Evolutionary conservation across 805 yeast genomes (phyloP), one percentile per base, ranked within the genome.

Genomic region (Grigorovia yakushimaensis): DNA sequence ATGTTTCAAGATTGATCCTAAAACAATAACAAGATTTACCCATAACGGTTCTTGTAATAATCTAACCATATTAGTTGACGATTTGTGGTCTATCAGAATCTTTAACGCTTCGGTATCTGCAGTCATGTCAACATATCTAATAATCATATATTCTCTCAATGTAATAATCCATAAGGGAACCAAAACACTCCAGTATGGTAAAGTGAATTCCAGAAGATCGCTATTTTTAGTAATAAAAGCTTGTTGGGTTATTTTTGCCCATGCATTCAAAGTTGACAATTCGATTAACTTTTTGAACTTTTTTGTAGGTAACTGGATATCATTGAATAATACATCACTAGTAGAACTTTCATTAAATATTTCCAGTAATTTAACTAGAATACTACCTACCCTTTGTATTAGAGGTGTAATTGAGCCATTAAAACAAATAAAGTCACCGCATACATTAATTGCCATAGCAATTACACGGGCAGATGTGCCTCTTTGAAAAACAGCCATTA

Each of bases 91-190:
- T 10, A 27, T 3, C 10, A 27, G 15, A 27, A 10, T 4, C 9
- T 15, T 27, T 10, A 27, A 27, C 15, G 33, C 15, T 15, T 40
- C 39, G 8, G 15, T 41, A n/a, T 59, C 57, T 42, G 65, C 62
- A 39, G 27, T 13, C 19, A 15, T 13, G 17, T 30, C 44, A 20
- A 24, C n/a, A 56, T 82, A 84, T 55, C 78, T 81, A 33, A 80
- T 59, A 55, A 79, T 72, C 0, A 95, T 83, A 57, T 73, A 85
- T 49, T 89, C 96, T 45, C 85, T 74, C 48, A 93, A 62, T 0
- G 84, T 73, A 5, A 82, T 67, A 4, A 86, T 73, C 98, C 98
- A 93, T 45, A 88, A 65, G 0, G 95, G 85, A 0, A 79, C 74
- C 47, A 93, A 71, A 18, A 76, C 62, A 5, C 71, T 73, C 45